phyloP scores from a whole-genome alignment of 2,329 filamentous ascomycete genomes.

The Verticillium dahliae region DNA sequence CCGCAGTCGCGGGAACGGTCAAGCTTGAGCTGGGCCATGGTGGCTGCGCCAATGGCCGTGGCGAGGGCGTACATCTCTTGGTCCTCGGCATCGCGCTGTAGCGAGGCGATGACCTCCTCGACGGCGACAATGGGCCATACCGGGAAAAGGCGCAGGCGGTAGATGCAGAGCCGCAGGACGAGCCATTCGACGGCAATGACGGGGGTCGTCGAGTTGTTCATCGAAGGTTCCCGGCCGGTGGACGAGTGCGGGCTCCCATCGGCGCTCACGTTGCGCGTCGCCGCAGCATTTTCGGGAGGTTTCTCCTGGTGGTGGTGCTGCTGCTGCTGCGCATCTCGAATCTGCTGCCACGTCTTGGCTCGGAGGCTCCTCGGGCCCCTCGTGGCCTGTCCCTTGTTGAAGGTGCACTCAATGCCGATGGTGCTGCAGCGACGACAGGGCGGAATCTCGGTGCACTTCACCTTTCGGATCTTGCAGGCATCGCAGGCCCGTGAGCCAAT shows the following conservation, averaged over 20 bases:
- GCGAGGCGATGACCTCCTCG: conserved; percentile 28
- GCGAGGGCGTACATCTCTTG: conserved; percentile 32
- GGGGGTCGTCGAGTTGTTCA: background rate
- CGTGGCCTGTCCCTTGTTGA: conserved; percentile 33
- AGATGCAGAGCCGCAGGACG: conserved; percentile 30
- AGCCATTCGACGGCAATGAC: conserved; percentile 11
- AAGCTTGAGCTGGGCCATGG: conserved; percentile 40
- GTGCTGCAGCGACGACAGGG: conserved; percentile 39
- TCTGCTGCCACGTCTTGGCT: conserved; percentile 36
- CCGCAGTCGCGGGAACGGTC: conserved; percentile 20
- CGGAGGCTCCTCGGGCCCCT: conserved; percentile 39
- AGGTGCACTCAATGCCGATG: conserved; percentile 42
- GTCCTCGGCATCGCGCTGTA: conserved; percentile 25
- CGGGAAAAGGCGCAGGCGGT: conserved; percentile 42
- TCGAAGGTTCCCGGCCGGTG: background rate
- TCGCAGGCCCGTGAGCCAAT: conserved; percentile 39
- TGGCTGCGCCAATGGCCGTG: conserved; percentile 38
- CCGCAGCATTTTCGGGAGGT: background rate
- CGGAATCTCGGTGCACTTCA: conserved; percentile 39
- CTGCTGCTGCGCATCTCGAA: conserved; percentile 22
- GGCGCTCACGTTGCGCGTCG: background rate
- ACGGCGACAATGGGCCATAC: conserved; percentile 45
- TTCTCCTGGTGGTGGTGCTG: background rate
- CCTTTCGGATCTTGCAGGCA: conserved; percentile 46
- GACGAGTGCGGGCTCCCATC: background rate